Percentiles rank a stretch among this genome's conserved stretches.
phyloP scores from a whole-genome alignment of 1,139 yeast species.

The Yarrowia galli region DNA sequence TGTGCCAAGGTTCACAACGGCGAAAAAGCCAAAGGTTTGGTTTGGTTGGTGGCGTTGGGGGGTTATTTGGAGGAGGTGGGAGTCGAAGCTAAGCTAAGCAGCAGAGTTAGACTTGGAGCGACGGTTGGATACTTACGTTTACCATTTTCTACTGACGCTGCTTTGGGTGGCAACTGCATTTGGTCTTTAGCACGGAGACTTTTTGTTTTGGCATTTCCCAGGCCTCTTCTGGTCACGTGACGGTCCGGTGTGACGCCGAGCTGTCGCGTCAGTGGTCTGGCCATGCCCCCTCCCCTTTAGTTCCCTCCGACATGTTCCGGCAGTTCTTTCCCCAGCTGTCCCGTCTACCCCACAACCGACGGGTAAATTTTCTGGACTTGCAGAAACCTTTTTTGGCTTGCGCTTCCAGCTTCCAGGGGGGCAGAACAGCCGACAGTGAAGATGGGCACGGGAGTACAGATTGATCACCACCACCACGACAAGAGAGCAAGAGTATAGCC shows the following conservation, averaged over 20 bases:
- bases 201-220: too few species aligned
- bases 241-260: not conserved
- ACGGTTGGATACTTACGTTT: not conserved
- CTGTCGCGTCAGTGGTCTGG: not conserved
- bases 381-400: constrained; percentile 8
- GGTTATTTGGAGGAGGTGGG: too few species aligned
- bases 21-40: not conserved
- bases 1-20: not conserved
- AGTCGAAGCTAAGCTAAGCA: not conserved
- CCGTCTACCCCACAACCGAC: constrained; percentile 27
- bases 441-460: too few species aligned
- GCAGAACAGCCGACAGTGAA: not conserved
- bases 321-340: not conserved
- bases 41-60: not conserved
- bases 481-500: not conserved
- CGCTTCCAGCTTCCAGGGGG: not conserved
- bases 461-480: not conserved
- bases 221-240: constrained; percentile 1
- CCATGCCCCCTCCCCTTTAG: not conserved
- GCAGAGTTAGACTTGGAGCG: constrained; percentile 3
- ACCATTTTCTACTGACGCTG: not conserved
- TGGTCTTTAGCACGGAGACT: constrained; percentile 3
- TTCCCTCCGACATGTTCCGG: not conserved
- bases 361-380: constrained; percentile 21
- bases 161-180: not conserved